Percentiles rank a stretch among this genome's conserved stretches.
phyloP scores from a whole-genome alignment of 768 basidiomycete genomes.

The Chalciporus sphaerocephalus region DNA sequence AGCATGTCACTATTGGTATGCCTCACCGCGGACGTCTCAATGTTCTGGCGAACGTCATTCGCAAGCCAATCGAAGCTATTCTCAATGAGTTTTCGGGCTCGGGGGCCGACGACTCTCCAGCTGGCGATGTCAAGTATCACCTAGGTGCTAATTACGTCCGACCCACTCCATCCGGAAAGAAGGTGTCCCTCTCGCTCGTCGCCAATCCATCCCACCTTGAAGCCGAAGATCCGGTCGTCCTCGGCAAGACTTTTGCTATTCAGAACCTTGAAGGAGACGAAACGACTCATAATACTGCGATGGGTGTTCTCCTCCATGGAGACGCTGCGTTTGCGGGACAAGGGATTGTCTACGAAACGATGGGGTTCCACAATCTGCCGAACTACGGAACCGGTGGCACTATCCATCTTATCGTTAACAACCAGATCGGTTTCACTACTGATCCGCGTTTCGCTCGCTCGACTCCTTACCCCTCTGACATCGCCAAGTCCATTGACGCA shows the following conservation, averaged over 20 bases:
- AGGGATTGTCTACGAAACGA: slow-evolving; percentile 98
- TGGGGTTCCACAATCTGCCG: slow-evolving; percentile 95
- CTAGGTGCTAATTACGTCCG: slow-evolving; percentile 98
- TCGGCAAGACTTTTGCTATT: slow-evolving; percentile 96
- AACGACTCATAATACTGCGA: slow-evolving; percentile 72
- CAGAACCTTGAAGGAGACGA: slow-evolving; percentile 94
- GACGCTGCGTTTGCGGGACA: slow-evolving; percentile 99
- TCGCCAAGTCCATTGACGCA: slow-evolving; percentile 96
- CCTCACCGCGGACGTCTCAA: slow-evolving; percentile 98
- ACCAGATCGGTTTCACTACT: slow-evolving; percentile 99
- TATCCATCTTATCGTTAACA: slow-evolving; percentile 97
- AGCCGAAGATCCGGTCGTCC: slow-evolving; percentile 96
- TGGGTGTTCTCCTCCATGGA: slow-evolving; percentile 94
- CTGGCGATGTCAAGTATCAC: slow-evolving; percentile 99
- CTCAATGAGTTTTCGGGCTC: slow-evolving; percentile 92
- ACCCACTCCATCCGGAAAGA: slow-evolving; percentile 96
- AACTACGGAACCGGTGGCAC: slow-evolving; percentile 97
- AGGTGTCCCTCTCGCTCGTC: slow-evolving; percentile 93
- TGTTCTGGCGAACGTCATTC: slow-evolving; percentile 96
- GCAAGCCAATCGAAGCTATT: slow-evolving; percentile 97
- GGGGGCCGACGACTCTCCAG: slow-evolving; percentile 68
- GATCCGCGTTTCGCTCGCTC: slow-evolving; percentile 97
- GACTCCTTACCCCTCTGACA: slow-evolving; percentile 96
- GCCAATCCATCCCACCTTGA: slow-evolving; percentile 99
- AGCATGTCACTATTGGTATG: slow-evolving; percentile 97